Evolutionary conservation across 2,329 filamentous ascomycete genomes (phyloP), one percentile per base, ranked within the genome.

Genomic region (Talaromyces verruculosus): DNA sequence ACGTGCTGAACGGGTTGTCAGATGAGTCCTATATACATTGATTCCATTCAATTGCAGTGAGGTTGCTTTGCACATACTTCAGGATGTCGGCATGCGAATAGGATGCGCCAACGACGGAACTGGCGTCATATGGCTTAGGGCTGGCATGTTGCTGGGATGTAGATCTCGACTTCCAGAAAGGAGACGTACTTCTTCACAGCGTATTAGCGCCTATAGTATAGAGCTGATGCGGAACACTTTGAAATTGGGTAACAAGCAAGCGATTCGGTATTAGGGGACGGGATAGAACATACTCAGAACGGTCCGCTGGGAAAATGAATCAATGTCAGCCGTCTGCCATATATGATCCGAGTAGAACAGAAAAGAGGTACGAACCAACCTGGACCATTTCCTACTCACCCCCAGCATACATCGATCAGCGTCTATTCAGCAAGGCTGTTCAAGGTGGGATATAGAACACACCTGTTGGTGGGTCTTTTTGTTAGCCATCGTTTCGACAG

Each of bases 61-160:
- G n/a, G 19, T 28, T 41, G 35, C 89, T 87, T 43, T 55, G 47
- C n/a, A 67, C 65, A 30, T 94, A 90, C 79, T 94, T 96, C 72
- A 97, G 84, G 75, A 97, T 92, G 80, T 98, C 93, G 33, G 94
- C 92, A 79, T 99, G 95, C 15, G 95, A 98, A 77, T 99, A 99
- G 55, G 93, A 90, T 65, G 95, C 95, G 71, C 95, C 95, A 67
- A 98, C 91, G 41, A 99, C 91, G 68, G 94, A 86, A 73, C 84
- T 87, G 61, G 88, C 81, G 71, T 91, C 89, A 75, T 86, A 84
- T 61, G 81, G 76, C 71, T 82, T 86, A 80, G 82, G 83, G 79
- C 76, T 82, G 79, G 79, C 87, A 81, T 77, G 85, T 67, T 79
- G 82, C 65, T 80, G 76, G 60, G 84, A 84, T 79, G 84, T 80